Evolutionary conservation across 768 basidiomycete genomes (phyloP).

Genomic region (Leccinum obscurum): DNA sequence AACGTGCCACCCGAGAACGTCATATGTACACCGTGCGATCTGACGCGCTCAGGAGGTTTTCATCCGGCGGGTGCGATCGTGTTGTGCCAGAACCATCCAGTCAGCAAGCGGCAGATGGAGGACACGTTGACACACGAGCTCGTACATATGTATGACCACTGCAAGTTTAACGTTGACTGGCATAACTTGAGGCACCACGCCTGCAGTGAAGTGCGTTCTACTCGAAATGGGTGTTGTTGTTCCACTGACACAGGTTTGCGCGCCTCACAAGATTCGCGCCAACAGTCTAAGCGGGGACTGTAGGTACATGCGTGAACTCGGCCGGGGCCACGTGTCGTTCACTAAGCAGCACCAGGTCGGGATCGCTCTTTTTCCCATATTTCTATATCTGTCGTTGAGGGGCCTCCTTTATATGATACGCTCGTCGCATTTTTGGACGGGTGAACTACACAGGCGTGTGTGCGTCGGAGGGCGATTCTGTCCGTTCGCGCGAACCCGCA

Average conservation of each 20-base stretch:
- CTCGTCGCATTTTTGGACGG: slow-evolving; percentile 9
- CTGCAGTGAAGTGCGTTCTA: slow-evolving; percentile 82
- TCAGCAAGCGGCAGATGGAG: slow-evolving; percentile 86
- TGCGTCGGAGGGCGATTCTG: slow-evolving; percentile 80
- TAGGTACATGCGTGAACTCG: slow-evolving; percentile 77
- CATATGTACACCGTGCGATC: slow-evolving; percentile 82
- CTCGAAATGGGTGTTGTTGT: not conserved
- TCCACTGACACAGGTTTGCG: not conserved
- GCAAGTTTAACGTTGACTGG: slow-evolving; percentile 94
- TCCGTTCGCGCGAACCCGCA: slow-evolving; percentile 81
- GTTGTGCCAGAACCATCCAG: slow-evolving; percentile 83
- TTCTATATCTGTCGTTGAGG: slow-evolving; percentile 13
- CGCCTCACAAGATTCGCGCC: slow-evolving; percentile 78
- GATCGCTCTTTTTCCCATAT: slow-evolving; percentile 4
- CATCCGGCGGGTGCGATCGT: slow-evolving; percentile 77
- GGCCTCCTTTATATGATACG: slow-evolving; percentile 2
- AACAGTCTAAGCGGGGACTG: slow-evolving; percentile 95
- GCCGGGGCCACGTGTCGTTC: slow-evolving; percentile 74
- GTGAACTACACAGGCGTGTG: slow-evolving; percentile 63
- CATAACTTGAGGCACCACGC: slow-evolving; percentile 89
- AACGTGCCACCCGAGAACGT: slow-evolving; percentile 71
- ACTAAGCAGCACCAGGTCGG: slow-evolving; percentile 92
- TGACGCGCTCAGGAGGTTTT: slow-evolving; percentile 77
- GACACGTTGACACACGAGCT: slow-evolving; percentile 92
- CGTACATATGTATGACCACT: slow-evolving; percentile 93